Evolutionary conservation across 352 stramenopile genomes (phyloP), one percentile per base, ranked within the genome.

Genomic region (Phytophthora pini): DNA sequence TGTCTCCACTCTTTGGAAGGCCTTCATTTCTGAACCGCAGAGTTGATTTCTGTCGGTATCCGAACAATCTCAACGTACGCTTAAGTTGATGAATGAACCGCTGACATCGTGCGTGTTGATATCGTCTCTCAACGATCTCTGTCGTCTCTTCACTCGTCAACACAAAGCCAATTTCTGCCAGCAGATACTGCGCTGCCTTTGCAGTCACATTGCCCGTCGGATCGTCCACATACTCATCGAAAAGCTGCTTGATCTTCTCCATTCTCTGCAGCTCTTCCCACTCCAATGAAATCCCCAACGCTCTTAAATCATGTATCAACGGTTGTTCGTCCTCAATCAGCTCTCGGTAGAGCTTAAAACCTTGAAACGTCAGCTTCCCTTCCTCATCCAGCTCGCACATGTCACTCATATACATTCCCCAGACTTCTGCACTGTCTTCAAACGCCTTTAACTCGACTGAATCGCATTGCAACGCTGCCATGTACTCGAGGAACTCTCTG

Each of bases 391-490:
- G 58, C 39, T 82, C 76, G 22, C 74, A 86, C 5, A 74, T 48
- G 39, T 91, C 84, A 56, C 56, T 86, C 74, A 84, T 89, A 52
- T 77, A 86, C 82, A 91, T 91, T 4, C 67, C 68, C 84, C 82
- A 93, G 6, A 79, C 52, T 60, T 93, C 80, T 8, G 49, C 39
- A 31, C 75, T 70, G 9, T 68, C 58, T 3, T 68, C 54, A 51
- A 90, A 69, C 3, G 53, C 71, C 17, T 63, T 76, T 32, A 88
- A 52, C 17, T 82, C 72, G 0, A 54, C 26, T 0, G 68, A 74
- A 2, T 49, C 13, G 0, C 61, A 44, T 39, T 84, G 59, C 15
- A 91, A 43, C 13, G 67, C 78, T 3, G 71, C 68, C 20, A 84
- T 56, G 61, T 89, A 93, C 44, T 90, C 82, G 26, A 77, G 41